Conservation (phyloP, 345 rosid genomes). For the Iberis pinnata region DNA sequence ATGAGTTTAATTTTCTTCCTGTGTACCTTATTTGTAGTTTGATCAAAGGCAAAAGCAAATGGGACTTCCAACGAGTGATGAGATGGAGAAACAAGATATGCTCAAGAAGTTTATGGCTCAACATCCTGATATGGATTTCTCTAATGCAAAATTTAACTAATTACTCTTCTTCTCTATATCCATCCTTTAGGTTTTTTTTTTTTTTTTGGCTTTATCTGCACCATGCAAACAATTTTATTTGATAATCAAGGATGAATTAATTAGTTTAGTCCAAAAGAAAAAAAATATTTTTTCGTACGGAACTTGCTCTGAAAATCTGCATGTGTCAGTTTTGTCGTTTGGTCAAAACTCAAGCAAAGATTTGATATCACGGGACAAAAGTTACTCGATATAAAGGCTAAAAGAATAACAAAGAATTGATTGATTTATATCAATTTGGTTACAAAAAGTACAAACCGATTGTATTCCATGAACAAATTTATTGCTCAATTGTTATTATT, state of each 20-base stretch:
- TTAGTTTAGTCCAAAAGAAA: no score
- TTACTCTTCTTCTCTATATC: no score
- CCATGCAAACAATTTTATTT: no score
- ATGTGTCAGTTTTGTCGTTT: no score
- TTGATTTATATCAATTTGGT: constrained; percentile 22
- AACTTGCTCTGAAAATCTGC: no score
- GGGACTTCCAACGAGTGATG: constrained; percentile 96
- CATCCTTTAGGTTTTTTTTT: no score
- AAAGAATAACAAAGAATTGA: constrained; percentile 13
- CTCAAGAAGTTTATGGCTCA: constrained; percentile 88
- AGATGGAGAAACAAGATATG: constrained; percentile 85
- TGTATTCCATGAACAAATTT: no score
- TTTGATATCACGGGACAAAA: constrained; percentile 18
- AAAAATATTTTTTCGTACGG: no score
- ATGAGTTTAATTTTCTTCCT: neutral
- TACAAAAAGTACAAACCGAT: constrained; percentile 14
- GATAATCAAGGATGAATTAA: no score
- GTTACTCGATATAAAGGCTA: neutral
- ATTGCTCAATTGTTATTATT: no score
- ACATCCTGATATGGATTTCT: constrained; percentile 99
- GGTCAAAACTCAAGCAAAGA: no score
- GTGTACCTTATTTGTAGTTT: constrained; percentile 41
- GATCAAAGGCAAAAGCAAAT: constrained; percentile 96
- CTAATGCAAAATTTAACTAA: constrained; percentile 65
- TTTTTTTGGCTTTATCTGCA: no score